A percentile compares a stretch with the other conserved stretches of the same genome.
Evolutionary conservation across 495 filamentous ascomycete species (phyloP).

Genomic region (Penicillium pulvis): DNA sequence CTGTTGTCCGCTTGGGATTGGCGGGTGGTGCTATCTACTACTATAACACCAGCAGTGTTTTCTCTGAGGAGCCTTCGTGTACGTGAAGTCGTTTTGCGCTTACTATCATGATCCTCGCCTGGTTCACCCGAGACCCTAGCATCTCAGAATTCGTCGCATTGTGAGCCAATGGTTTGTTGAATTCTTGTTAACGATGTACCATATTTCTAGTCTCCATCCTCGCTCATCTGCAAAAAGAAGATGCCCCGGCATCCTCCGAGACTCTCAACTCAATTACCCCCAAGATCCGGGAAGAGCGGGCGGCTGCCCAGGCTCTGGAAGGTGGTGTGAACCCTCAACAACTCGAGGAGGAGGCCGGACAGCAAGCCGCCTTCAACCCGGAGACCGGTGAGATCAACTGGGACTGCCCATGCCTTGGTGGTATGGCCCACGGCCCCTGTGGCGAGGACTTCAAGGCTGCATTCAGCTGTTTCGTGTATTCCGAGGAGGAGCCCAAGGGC

Average conservation of each 20-base stretch:
- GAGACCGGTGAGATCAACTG: slow-evolving; percentile 99
- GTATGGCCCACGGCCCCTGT: slow-evolving; percentile 96
- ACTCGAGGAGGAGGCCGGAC: slow-evolving; percentile 75
- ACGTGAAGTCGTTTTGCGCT: slow-evolving; percentile 34
- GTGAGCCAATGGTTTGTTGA: slow-evolving; percentile 6
- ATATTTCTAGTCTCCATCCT: slow-evolving; percentile 38
- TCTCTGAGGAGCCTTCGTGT: slow-evolving; percentile 83
- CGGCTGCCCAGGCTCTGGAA: slow-evolving; percentile 20
- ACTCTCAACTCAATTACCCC: slow-evolving; percentile 52
- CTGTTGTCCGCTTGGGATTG: slow-evolving; percentile 69
- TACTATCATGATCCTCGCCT: not conserved
- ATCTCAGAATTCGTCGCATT: slow-evolving; percentile 9
- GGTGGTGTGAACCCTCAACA: slow-evolving; percentile 44
- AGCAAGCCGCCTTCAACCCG: slow-evolving; percentile 93
- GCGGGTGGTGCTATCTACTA: slow-evolving; percentile 83
- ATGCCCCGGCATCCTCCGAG: slow-evolving; percentile 32
- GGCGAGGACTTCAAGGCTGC: slow-evolving; percentile 92
- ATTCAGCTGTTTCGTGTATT: slow-evolving; percentile 97
- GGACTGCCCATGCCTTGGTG: slow-evolving; percentile 97
- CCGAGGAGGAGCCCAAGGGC: slow-evolving; percentile 93
- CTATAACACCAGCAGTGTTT: slow-evolving; percentile 86
- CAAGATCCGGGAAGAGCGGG: slow-evolving; percentile 40
- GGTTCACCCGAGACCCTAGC: slow-evolving; percentile 11
- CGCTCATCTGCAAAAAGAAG: slow-evolving; percentile 23
- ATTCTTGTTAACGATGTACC: slow-evolving; percentile 4